phyloP scores from a whole-genome alignment of 2,329 filamentous ascomycete species.

The Emydomyces testavorans region DNA sequence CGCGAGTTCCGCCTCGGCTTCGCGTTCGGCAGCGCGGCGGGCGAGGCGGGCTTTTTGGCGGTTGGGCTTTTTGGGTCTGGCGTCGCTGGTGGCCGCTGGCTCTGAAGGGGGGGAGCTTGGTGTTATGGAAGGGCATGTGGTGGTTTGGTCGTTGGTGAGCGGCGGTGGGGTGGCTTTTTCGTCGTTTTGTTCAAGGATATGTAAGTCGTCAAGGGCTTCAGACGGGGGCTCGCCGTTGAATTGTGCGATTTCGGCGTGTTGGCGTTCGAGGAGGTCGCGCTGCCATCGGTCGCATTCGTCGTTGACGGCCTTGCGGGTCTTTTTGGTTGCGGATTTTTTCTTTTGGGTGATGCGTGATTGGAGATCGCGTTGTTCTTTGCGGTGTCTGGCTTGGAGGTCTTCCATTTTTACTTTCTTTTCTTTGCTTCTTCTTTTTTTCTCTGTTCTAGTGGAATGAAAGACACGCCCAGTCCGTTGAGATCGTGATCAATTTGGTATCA shows the following conservation, averaged over 20 bases:
- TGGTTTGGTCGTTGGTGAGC: not conserved
- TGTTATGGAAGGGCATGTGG: not conserved
- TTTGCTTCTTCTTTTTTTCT: too few relatives aligned
- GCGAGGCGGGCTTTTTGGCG: constrained; percentile 85
- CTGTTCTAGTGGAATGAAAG: too few relatives aligned
- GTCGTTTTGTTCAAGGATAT: constrained; percentile 21
- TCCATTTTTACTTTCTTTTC: too few relatives aligned
- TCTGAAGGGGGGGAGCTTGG: constrained; percentile 5
- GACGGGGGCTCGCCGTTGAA: constrained; percentile 28
- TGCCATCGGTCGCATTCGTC: constrained; percentile 52
- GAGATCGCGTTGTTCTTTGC: constrained; percentile 78
- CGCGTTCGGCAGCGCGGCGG: constrained; percentile 73
- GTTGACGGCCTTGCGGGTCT: constrained; percentile 57
- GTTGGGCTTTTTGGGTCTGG: constrained; percentile 60
- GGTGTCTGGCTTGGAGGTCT: constrained; percentile 64
- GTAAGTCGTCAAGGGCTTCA: constrained; percentile 26
- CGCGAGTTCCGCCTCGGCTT: constrained; percentile 56
- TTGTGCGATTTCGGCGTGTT: constrained; percentile 41
- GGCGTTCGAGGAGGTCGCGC: constrained; percentile 44
- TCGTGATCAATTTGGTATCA: too few relatives aligned
- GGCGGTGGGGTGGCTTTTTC: not conserved
- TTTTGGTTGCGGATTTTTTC: constrained; percentile 92
- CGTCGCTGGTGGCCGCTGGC: not conserved
- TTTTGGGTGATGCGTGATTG: constrained; percentile 80
- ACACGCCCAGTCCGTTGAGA: too few relatives aligned